A percentile compares a stretch with the other conserved stretches of the same genome.
Conservation (phyloP, 225 moss, liverwort and hornwort genomes). For the Bryum argenteum region DNA sequence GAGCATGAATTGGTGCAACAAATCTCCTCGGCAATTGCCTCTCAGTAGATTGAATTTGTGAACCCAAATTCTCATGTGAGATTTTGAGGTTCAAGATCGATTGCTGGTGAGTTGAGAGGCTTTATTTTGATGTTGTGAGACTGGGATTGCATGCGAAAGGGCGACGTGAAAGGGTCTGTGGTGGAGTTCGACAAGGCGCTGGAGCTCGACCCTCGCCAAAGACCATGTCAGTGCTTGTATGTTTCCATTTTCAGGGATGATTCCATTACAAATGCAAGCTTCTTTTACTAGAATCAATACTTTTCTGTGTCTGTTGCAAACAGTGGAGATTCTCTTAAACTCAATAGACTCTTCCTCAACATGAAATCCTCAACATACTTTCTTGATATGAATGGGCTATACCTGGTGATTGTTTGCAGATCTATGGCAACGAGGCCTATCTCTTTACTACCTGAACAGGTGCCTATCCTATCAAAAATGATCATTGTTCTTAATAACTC, state of each 20-base stretch:
- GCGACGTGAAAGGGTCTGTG: slow-evolving; percentile 81
- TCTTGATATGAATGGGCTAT: too few relatives aligned
- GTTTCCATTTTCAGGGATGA: neutral
- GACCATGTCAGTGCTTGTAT: slow-evolving; percentile 66
- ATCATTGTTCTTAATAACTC: neutral
- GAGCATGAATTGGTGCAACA: too few relatives aligned
- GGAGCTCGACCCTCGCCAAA: slow-evolving; percentile 77
- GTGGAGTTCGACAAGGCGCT: slow-evolving; percentile 81
- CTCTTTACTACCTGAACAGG: slow-evolving; percentile 84
- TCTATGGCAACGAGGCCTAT: slow-evolving; percentile 95
- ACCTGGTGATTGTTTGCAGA: slow-evolving; percentile 50
- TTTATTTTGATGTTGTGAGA: neutral
- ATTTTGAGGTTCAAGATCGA: neutral
- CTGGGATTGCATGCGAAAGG: slow-evolving; percentile 44
- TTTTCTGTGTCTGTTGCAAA: too few relatives aligned
- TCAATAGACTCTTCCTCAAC: too few relatives aligned
- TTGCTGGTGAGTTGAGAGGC: neutral
- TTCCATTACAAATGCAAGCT: neutral
- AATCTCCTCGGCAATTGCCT: too few relatives aligned
- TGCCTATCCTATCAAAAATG: slow-evolving; percentile 20
- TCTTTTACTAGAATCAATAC: too few relatives aligned
- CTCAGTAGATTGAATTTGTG: neutral
- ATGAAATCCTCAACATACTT: too few relatives aligned
- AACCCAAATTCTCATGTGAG: neutral
- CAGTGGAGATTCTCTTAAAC: too few relatives aligned